Base-by-base conservation (phyloP, 108 stramenopile genomes). In the Skeletonema marinoi region DNA sequence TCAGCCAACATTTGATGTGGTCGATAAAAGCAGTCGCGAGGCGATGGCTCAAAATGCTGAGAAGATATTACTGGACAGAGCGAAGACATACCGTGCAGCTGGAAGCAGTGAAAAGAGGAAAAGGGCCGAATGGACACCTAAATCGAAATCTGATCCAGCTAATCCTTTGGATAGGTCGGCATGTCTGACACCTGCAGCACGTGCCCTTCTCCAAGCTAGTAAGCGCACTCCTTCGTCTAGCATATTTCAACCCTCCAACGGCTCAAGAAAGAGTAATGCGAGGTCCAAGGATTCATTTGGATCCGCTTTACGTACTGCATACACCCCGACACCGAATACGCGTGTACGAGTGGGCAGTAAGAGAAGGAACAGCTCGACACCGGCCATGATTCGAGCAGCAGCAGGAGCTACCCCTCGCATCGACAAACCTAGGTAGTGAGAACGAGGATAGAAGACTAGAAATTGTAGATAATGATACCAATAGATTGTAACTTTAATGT, bases 181-280 rank as follows among this genome's bases (percentile, higher is more conserved):
- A 44, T 76, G 74, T 19, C 38, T 87, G 30, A 87, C 86, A 44
- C 86, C 86, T 30, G 86, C 86, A 6, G 86, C 80, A 31, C 78
- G 83, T 30, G 75, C 86, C 50, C 77, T 87, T 10, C 51, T 87
- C 2, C 80, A 84, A 58, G 78, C 78, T 8, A 75, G 13, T 16
- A 75, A 11, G 44, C 42, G 58, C 35, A 32, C 44, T 0, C 46
- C 65, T 8, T 17, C 41, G 3, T 70, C 73, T 7, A 19, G 81
- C 16, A 76, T 82, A 48, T 82, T 82, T 62, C 60, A 58, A 42
- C 39, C 80, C 5, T 74, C 68, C 29, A 71, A 25, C 60, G 67
- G 51, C 30, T n/a, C 50, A 14, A 39, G 56, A 9, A 39, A 33
- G 44, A 60, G 17, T 41, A 51, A 78, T 51, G 76, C 81, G 33